Conservation (phyloP, 345 rosid species). For the Sonneratia alba region DNA sequence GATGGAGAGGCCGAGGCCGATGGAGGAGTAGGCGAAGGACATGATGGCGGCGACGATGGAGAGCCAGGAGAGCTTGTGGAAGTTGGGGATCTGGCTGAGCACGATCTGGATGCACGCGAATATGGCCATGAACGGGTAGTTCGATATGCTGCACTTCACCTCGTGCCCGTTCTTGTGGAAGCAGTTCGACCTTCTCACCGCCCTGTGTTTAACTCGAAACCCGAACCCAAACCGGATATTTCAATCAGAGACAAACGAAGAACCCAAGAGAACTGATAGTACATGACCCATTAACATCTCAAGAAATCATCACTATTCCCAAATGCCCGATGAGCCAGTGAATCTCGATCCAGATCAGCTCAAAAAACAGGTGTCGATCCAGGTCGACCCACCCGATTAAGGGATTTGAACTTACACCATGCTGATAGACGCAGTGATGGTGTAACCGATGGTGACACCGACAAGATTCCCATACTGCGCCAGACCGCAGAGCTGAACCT, state of each 20-base stretch:
- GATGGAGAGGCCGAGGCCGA: slow-evolving; percentile 71
- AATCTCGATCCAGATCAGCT: too few species aligned
- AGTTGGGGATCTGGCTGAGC: slow-evolving; percentile 79
- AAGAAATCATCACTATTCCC: too few species aligned
- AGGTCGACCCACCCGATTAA: too few species aligned
- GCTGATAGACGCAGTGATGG: slow-evolving; percentile 85
- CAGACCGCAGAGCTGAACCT: slow-evolving; percentile 53
- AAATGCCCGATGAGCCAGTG: too few species aligned
- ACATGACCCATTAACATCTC: too few species aligned
- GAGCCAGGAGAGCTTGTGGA: slow-evolving; percentile 88
- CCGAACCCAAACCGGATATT: too few species aligned
- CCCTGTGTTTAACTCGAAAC: slow-evolving; percentile 27
- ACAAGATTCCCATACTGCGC: slow-evolving; percentile 69
- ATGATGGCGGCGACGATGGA: slow-evolving; percentile 73
- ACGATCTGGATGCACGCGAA: slow-evolving; percentile 59
- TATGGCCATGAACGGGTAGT: slow-evolving; percentile 52
- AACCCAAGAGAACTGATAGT: too few species aligned
- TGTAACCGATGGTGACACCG: slow-evolving; percentile 67
- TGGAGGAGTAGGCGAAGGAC: slow-evolving; percentile 72
- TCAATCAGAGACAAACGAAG: neutral
- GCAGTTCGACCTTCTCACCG: slow-evolving; percentile 43
- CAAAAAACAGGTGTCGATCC: too few species aligned
- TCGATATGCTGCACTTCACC: slow-evolving; percentile 41
- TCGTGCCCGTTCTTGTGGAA: slow-evolving; percentile 65
- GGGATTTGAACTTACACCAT: slow-evolving; percentile 57